phyloP scores from a whole-genome alignment of 345 rosid genomes.

The Citrus cavaleriei region DNA sequence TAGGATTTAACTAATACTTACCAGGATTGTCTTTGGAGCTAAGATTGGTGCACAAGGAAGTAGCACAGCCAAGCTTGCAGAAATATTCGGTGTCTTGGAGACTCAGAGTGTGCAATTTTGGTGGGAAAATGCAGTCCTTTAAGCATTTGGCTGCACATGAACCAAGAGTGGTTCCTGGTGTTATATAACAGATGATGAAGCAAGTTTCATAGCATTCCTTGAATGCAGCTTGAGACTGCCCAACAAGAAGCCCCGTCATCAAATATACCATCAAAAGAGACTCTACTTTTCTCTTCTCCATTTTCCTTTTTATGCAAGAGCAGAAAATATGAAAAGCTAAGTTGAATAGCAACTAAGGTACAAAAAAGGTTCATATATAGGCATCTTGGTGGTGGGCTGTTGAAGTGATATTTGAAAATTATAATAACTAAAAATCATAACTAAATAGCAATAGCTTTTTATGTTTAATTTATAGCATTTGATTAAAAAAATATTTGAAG shows the following conservation, averaged over 20 bases:
- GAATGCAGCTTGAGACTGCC: slow-evolving; percentile 21
- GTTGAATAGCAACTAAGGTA: background rate
- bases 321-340: background rate
- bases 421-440: background rate
- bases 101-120: background rate
- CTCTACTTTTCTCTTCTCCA: background rate
- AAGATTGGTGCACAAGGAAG: slow-evolving; percentile 34
- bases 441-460: background rate
- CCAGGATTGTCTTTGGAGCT: slow-evolving; percentile 41
- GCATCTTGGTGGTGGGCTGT: background rate
- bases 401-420: background rate
- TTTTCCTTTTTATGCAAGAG: background rate
- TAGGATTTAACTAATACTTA: background rate
- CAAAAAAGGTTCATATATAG: background rate
- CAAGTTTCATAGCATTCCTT: slow-evolving; percentile 32
- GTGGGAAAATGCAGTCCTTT: slow-evolving; percentile 28
- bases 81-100: slow-evolving; percentile 3
- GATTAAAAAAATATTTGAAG: too few species aligned
- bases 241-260: slow-evolving; percentile 21
- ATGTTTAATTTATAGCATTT: too few species aligned
- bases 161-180: background rate
- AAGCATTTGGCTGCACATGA: slow-evolving; percentile 32
- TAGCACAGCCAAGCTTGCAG: slow-evolving; percentile 51
- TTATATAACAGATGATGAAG: slow-evolving; percentile 28
- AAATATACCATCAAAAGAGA: slow-evolving; percentile 7